Percentiles rank a stretch among this genome's conserved stretches.
These are phyloP conservation scores for Neurospora sublineolata DNA, from an alignment of 495 filamentous ascomycete species.

Conservation along the genomic window DNA sequence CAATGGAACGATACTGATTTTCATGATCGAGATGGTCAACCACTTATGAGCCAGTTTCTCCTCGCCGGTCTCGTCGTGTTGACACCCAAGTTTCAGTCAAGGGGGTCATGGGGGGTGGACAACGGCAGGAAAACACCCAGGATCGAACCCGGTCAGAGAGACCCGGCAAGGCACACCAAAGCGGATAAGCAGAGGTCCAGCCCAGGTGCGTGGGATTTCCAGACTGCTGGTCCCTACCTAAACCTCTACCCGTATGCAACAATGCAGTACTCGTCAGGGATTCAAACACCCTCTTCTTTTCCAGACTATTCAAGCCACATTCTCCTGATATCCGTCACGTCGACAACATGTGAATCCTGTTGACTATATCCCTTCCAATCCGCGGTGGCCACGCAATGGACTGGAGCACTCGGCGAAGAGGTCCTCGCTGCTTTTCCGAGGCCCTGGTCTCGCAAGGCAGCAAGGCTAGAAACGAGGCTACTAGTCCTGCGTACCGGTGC, in stretches of 20 bases:
- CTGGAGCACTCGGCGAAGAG: conserved; percentile 2
- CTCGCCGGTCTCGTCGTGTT: not conserved
- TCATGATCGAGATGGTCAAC: not conserved
- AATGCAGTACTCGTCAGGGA: not conserved
- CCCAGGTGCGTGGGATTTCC: not conserved
- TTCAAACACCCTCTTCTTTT: not conserved
- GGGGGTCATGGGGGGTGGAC: not conserved
- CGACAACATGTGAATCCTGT: not conserved
- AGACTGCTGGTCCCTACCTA: not conserved
- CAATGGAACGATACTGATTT: not conserved
- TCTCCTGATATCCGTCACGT: not conserved
- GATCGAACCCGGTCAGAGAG: not conserved
- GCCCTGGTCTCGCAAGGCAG: not conserved
- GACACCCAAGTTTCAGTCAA: not conserved
- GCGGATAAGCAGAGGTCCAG: not conserved
- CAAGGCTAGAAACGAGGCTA: not conserved
- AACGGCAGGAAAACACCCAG: not conserved
- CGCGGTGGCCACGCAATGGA: conserved; percentile 6
- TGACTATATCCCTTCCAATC: conserved; percentile 6
- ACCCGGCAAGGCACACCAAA: not conserved
- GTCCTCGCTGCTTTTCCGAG: not conserved
- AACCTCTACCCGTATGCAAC: not conserved
- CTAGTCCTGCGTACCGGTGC: not conserved
- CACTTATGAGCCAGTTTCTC: not conserved
- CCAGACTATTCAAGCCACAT: not conserved